These are phyloP conservation scores for Gigaspora rosea DNA, from an alignment of 192 early-diverging fungal species.

Conservation along the genomic window DNA sequence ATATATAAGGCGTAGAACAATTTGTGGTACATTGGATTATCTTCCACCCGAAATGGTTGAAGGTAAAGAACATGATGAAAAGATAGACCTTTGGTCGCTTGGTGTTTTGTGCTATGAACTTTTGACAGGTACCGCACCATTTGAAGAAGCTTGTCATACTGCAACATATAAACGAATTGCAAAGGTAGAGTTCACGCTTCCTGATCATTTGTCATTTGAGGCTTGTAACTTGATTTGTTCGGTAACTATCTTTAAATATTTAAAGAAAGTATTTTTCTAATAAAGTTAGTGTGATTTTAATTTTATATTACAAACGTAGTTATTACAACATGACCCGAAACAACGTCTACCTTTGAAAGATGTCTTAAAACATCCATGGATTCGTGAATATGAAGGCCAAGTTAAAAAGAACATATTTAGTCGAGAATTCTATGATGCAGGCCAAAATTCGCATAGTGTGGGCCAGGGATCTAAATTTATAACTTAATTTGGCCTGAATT, in stretches of 20 bases:
- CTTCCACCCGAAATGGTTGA: conserved; percentile 96
- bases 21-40: conserved; percentile 97
- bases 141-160: conserved; percentile 67
- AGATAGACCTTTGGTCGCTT: conserved; percentile 91
- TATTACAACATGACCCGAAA: no score
- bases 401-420: no score
- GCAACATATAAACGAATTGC: conserved; percentile 82
- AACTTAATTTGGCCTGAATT: no score
- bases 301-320: no score
- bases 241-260: background rate
- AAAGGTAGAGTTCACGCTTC: conserved; percentile 74
- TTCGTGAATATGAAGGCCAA: no score
- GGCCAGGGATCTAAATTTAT: no score
- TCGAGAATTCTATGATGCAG: no score
- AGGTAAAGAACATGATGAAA: conserved; percentile 72
- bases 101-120: conserved; percentile 95
- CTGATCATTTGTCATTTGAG: conserved; percentile 72
- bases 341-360: no score
- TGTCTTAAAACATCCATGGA: no score
- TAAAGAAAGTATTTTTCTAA: background rate
- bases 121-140: conserved; percentile 74
- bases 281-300: no score
- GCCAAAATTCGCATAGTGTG: no score
- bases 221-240: conserved; percentile 79
- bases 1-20: conserved; percentile 59